Evolutionary conservation across 2,329 filamentous ascomycete species (phyloP), one percentile per base, ranked within the genome.

Genomic region (Mycosphaerella sp.): DNA sequence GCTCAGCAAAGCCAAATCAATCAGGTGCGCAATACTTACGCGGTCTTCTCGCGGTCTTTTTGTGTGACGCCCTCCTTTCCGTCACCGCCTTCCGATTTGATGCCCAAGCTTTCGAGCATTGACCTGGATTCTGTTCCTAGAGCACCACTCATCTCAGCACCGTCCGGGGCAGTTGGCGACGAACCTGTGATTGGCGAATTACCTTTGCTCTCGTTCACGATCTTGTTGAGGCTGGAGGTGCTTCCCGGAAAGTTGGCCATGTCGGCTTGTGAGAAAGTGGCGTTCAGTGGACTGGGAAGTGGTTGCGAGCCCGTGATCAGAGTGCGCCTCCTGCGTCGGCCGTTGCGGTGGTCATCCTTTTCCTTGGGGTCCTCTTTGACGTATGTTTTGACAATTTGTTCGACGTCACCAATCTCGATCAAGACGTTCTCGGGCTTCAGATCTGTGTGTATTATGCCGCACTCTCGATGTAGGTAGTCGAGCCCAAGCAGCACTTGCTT

Each of bases 381-480:
- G 60, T 95, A 92, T 57, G 88, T 90, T 74, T 95, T 92, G 55
- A 98, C 93, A 59, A 97, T 97, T 72, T 97, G 89, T 76, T 98
- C 93, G 47, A 98, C 93, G 65, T 98, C 93, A 62, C 93, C 93
- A 67, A 98, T 97, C 74, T 98, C 93, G 69, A 98, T 97, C 61
- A 98, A 78, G 32, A 98, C 93, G 68, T 98, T 98, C 71, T 98
- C 93, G 45, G 93, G 93, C 73, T 98, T 96, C 64, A 97, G 76
- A 69, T 96, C 92, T 57, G 93, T 97, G 73, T 98, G 93, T 67
- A 98, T 96, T 74, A 98, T 97, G 68, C 93, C 93, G 73, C 93
- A 98, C 74, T 98, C 92, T 65, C 93, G 85, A 72, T 98, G 93
- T 39, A 98, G 80, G 70, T 97, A 97, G 72, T 98, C 93, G 59